These are phyloP conservation scores for Globisporangium echinulatum DNA, from an alignment of 352 stramenopile genomes.

Conservation along the genomic window DNA sequence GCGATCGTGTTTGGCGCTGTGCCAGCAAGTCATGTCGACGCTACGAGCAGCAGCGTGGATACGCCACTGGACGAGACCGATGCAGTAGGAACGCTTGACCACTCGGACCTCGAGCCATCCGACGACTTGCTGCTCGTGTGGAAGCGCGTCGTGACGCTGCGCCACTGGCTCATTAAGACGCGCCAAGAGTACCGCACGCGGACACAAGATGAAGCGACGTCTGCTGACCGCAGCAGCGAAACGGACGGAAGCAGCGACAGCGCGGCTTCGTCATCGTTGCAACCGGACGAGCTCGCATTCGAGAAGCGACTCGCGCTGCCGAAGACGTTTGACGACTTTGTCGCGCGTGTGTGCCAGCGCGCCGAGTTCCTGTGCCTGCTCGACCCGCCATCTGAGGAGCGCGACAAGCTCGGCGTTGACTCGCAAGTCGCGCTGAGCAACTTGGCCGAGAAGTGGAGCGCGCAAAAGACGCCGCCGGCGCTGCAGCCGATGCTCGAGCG, in stretches of 20 bases:
- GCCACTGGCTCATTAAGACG: constrained; percentile 81
- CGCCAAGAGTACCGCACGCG: constrained; percentile 72
- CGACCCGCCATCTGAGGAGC: constrained; percentile 66
- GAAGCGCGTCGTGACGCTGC: constrained; percentile 74
- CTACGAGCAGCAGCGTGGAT: too few species aligned
- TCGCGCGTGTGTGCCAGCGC: constrained; percentile 59
- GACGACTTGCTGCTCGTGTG: constrained; percentile 67
- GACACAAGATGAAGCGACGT: constrained; percentile 33
- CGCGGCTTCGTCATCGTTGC: background rate
- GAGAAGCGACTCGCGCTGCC: constrained; percentile 57
- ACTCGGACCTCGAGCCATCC: constrained; percentile 58
- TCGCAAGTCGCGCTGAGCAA: constrained; percentile 76
- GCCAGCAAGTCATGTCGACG: background rate
- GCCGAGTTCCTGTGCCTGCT: constrained; percentile 72
- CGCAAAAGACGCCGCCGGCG: constrained; percentile 72
- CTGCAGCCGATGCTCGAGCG: constrained; percentile 84
- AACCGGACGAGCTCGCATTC: constrained; percentile 26
- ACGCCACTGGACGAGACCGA: background rate
- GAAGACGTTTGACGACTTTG: constrained; percentile 58
- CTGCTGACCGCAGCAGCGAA: background rate
- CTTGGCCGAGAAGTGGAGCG: constrained; percentile 81
- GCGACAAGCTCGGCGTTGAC: constrained; percentile 48
- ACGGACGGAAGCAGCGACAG: background rate
- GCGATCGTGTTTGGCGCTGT: constrained; percentile 56
- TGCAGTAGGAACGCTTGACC: constrained; percentile 23